phyloP scores from a whole-genome alignment of 352 stramenopile genomes.

The Globisporangium irregulare region DNA sequence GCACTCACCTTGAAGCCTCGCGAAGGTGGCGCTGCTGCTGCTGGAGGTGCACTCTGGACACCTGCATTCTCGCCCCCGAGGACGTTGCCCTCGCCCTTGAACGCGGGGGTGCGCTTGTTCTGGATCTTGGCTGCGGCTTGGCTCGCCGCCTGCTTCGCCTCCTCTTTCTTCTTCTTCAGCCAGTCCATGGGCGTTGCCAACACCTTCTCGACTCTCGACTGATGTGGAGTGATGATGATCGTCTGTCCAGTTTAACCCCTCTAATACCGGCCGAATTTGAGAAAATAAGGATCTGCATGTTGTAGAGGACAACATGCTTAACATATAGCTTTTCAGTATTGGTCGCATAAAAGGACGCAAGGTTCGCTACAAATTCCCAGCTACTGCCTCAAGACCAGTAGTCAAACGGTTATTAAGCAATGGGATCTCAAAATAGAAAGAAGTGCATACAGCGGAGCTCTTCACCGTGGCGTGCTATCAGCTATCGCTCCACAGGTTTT shows the following conservation, averaged over 20 bases:
- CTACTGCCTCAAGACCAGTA: no score
- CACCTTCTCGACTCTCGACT: neutral
- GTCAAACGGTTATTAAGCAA: no score
- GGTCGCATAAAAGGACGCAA: no score
- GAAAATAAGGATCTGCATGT: no score
- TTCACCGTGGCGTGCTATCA: no score
- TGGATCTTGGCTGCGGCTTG: slow-evolving; percentile 58
- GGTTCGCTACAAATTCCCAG: no score
- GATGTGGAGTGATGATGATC: neutral
- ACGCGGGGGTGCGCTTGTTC: slow-evolving; percentile 57
- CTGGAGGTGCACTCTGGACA: slow-evolving; percentile 7
- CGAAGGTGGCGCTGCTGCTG: slow-evolving; percentile 14
- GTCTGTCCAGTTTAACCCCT: neutral
- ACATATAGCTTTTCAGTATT: no score
- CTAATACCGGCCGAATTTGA: no score
- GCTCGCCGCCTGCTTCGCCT: slow-evolving; percentile 53
- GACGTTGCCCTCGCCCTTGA: slow-evolving; percentile 65
- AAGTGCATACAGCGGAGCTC: no score
- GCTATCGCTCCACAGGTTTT: no score
- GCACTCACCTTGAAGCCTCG: slow-evolving; percentile 31
- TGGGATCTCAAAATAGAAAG: no score
- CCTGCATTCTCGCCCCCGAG: slow-evolving; percentile 32
- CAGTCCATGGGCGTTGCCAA: slow-evolving; percentile 42
- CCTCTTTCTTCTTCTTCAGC: slow-evolving; percentile 84
- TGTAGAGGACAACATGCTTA: no score